phyloP scores from a whole-genome alignment of 2,329 filamentous ascomycete species.

The Grosmannia clavigera region DNA sequence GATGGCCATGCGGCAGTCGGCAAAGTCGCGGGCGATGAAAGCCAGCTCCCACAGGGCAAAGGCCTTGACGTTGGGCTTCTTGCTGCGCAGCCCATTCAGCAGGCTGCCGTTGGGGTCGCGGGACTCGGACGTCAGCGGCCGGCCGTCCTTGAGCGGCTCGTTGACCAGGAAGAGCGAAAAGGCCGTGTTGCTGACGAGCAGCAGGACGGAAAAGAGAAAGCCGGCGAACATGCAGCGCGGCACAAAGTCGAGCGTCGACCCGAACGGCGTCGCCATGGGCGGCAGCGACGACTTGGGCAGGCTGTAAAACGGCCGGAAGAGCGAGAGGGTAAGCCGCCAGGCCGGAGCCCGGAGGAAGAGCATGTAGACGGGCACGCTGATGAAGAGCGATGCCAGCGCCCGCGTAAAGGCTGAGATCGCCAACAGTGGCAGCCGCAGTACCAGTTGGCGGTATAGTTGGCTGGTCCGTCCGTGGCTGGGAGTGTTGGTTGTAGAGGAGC shows the following conservation, averaged over 20 bases:
- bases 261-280: conserved; percentile 44
- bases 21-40: conserved; percentile 63
- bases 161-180: conserved; percentile 74
- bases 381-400: conserved; percentile 25
- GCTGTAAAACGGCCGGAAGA: conserved; percentile 63
- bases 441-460: conserved; percentile 15
- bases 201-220: conserved; percentile 55
- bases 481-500: neutral
- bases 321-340: conserved; percentile 58
- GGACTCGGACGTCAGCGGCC: conserved; percentile 70
- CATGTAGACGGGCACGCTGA: conserved; percentile 48
- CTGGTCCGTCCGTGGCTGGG: neutral
- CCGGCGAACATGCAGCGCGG: conserved; percentile 48
- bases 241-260: conserved; percentile 34
- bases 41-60: conserved; percentile 90
- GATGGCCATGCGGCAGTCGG: conserved; percentile 65
- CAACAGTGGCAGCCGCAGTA: conserved; percentile 27
- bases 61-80: conserved; percentile 63
- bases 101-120: conserved; percentile 89
- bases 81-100: conserved; percentile 69
- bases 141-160: conserved; percentile 71
- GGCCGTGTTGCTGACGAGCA: conserved; percentile 63
- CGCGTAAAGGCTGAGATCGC: conserved; percentile 26
- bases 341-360: conserved; percentile 47
- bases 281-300: conserved; percentile 60